These are phyloP conservation scores for Chaetoscypha palmicola DNA, from an alignment of 2,329 filamentous ascomycete genomes.

Conservation along the genomic window DNA sequence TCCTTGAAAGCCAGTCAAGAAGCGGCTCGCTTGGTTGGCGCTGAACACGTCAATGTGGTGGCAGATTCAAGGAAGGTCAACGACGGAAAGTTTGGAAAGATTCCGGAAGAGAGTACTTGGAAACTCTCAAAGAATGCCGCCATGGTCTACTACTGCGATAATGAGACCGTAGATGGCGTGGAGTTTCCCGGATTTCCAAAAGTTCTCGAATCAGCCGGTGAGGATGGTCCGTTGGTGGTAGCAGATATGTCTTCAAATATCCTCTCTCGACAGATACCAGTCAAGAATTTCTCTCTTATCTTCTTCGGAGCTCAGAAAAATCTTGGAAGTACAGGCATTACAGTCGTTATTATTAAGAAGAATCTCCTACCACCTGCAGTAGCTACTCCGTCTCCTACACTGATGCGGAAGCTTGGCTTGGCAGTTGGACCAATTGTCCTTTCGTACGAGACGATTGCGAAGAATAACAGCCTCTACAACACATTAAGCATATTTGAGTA, in stretches of 20 bases:
- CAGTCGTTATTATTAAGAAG: slow-evolving; percentile 80
- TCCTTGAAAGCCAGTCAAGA: slow-evolving; percentile 85
- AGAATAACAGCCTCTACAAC: slow-evolving; percentile 95
- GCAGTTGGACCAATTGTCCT: slow-evolving; percentile 73
- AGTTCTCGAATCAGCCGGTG: slow-evolving; percentile 47
- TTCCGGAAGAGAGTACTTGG: slow-evolving; percentile 73
- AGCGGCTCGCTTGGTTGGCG: slow-evolving; percentile 67
- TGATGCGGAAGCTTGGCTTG: slow-evolving; percentile 69
- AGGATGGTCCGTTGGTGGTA: slow-evolving; percentile 68
- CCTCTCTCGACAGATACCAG: slow-evolving; percentile 69
- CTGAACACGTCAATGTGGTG: slow-evolving; percentile 73
- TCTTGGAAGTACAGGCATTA: slow-evolving; percentile 77
- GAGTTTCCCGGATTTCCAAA: slow-evolving; percentile 75
- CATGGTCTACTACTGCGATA: slow-evolving; percentile 80
- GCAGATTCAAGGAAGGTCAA: slow-evolving; percentile 60
- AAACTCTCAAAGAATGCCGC: slow-evolving; percentile 61
- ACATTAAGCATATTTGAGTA: slow-evolving; percentile 85
- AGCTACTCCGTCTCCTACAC: slow-evolving; percentile 56
- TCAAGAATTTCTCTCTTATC: slow-evolving; percentile 73
- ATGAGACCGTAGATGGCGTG: slow-evolving; percentile 90
- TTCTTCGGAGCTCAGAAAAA: slow-evolving; percentile 97
- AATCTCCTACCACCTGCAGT: slow-evolving; percentile 62
- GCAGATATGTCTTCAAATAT: slow-evolving; percentile 96
- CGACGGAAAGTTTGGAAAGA: slow-evolving; percentile 77
- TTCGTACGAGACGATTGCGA: slow-evolving; percentile 76